Evolutionary conservation across 2,329 filamentous ascomycete species (phyloP), one percentile per base, ranked within the genome.

Genomic region (Curvularia eragrostidis): DNA sequence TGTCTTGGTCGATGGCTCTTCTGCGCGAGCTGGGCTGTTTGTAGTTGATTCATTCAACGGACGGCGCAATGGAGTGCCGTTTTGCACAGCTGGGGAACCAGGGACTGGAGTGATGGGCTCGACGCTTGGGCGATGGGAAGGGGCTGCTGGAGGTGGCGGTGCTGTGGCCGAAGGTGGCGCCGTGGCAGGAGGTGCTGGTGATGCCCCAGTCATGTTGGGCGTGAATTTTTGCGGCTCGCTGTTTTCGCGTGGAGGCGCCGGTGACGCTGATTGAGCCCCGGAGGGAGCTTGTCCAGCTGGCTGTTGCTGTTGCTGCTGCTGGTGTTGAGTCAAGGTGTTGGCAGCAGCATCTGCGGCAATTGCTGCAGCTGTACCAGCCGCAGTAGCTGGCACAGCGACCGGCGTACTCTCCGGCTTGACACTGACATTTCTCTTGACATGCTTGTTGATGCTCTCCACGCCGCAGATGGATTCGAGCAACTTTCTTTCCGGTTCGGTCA

Each of bases 101-200:
- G 73, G 72, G 3, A 75, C 68, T 3, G 74, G 74, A 3, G 74
- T 76, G 1, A 76, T 65, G 2, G 74, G 74, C 59, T 76, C 74
- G 2, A 76, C 73, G 44, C 72, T 76, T 3, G 74, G 74, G 13
- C 74, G 60, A 41, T 68, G 66, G 19, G 67, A 62, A 30, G 68
- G 48, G 1, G 63, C 58, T 28, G 64, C 52, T 28, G 59, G 23
- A 21, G 61, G 55, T 15, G 57, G 58, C 12, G 63, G 55, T 15
- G 56, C 55, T 18, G 66, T 23, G 57, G 32, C 38, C 19, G 59
- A 44, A 28, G 36, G 36, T 13, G 56, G 24, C 26, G 50, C 43
- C 5, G 42, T 24, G n/a, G 54, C 44, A 39, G 42, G 36, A n/a
- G 58, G 23, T n/a, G 57, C 46, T 30, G 63, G 49, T 18, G 62